These are phyloP conservation scores for Trametes hirsuta DNA, from an alignment of 1,284 basidiomycete genomes.

Conservation along the genomic window DNA sequence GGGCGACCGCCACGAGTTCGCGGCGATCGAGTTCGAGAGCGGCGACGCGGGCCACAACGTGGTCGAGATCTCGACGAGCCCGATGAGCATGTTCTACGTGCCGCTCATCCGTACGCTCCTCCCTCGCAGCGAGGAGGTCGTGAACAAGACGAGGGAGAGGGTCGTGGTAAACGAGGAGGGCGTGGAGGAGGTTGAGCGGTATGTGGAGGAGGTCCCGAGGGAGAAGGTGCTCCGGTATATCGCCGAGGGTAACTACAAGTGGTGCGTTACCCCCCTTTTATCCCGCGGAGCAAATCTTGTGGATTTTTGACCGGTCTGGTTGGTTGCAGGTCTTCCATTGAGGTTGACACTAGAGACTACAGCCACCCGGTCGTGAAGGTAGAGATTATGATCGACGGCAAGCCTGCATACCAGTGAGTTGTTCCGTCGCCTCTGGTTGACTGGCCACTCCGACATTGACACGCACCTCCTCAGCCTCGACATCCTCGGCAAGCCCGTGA, in stretches of 20 bases:
- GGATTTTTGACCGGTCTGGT: background rate
- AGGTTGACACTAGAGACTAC: constrained; percentile 70
- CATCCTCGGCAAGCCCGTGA: constrained; percentile 52
- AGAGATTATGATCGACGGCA: constrained; percentile 69
- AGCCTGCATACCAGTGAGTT: constrained; percentile 58
- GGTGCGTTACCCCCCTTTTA: constrained; percentile 40
- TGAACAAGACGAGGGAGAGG: constrained; percentile 38
- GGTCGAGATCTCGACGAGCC: constrained; percentile 64
- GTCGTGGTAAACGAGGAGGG: constrained; percentile 27
- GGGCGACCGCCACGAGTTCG: constrained; percentile 83
- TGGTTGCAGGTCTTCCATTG: constrained; percentile 63
- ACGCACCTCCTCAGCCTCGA: constrained; percentile 40
- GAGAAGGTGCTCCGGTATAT: constrained; percentile 72
- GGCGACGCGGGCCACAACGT: constrained; percentile 43
- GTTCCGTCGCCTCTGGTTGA: background rate
- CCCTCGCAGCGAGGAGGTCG: constrained; percentile 45
- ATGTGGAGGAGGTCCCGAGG: constrained; percentile 48
- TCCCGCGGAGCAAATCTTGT: background rate
- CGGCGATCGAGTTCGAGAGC: constrained; percentile 64
- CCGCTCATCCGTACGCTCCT: constrained; percentile 58
- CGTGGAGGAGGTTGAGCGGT: constrained; percentile 18
- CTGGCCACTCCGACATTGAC: background rate
- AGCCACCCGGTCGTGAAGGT: constrained; percentile 57
- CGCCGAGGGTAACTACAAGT: constrained; percentile 65
- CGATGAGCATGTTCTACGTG: constrained; percentile 76